phyloP scores from a whole-genome alignment of 331 rosid species.

The Rosa hybrid region DNA sequence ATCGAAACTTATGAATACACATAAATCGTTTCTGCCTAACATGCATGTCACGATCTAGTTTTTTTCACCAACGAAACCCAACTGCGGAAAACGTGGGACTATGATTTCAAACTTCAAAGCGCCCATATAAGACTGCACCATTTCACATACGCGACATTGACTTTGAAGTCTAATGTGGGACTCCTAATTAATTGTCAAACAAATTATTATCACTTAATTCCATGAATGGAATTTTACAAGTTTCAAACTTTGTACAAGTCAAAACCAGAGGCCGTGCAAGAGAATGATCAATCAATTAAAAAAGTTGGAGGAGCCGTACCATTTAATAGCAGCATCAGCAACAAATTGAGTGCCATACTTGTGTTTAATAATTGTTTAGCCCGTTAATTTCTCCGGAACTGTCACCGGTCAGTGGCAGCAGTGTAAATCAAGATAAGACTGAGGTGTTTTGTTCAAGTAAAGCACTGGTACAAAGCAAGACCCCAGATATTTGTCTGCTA shows the following conservation, averaged over 20 bases:
- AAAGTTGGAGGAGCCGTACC: not conserved
- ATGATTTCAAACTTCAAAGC: not conserved
- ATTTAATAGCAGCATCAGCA: not conserved
- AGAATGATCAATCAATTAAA: not conserved
- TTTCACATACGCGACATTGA: not conserved
- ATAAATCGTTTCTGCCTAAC: too few relatives aligned
- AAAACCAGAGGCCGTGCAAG: not conserved
- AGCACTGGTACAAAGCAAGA: not conserved
- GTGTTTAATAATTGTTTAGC: not conserved
- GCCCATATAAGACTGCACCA: not conserved
- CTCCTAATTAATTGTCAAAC: not conserved
- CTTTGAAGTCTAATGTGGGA: not conserved
- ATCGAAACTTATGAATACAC: too few relatives aligned
- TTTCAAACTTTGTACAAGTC: not conserved
- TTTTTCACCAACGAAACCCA: not conserved
- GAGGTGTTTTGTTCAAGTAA: constrained; percentile 13
- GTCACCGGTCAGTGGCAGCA: constrained; percentile 16
- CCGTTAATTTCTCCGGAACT: not conserved
- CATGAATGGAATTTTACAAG: not conserved
- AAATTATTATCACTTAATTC: not conserved
- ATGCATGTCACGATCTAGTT: not conserved
- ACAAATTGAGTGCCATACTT: too few relatives aligned
- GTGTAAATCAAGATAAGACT: constrained; percentile 1
- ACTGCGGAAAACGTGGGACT: not conserved
- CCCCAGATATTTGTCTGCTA: not conserved